phyloP scores from a whole-genome alignment of 2,329 filamentous ascomycete species.

The Aspergillus intermedius region DNA sequence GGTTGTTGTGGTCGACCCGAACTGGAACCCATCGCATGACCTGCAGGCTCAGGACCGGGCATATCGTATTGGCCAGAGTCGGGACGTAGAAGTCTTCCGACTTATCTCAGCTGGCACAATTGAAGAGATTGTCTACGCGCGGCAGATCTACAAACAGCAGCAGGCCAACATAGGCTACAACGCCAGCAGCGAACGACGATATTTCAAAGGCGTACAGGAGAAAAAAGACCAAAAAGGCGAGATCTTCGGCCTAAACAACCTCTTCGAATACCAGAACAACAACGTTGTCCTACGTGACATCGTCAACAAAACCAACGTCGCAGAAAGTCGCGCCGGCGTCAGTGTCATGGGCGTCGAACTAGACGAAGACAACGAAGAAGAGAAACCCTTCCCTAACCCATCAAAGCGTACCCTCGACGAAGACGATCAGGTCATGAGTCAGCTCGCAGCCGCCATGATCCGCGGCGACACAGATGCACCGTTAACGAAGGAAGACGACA shows the following conservation, averaged over 20 bases:
- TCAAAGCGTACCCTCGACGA: conserved; percentile 40
- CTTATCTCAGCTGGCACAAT: conserved; percentile 87
- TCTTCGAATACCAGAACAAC: conserved; percentile 75
- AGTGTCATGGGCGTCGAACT: conserved; percentile 70
- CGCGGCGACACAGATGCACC: conserved; percentile 34
- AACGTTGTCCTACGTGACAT: conserved; percentile 85
- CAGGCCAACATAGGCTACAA: conserved; percentile 97
- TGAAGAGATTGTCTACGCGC: conserved; percentile 93
- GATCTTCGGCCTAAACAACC: conserved; percentile 82
- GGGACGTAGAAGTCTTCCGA: conserved; percentile 92
- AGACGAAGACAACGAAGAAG: conserved; percentile 52
- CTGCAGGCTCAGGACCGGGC: conserved; percentile 93
- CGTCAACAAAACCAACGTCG: conserved; percentile 96
- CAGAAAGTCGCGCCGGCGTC: conserved; percentile 82
- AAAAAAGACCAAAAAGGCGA: conserved; percentile 78
- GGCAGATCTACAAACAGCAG: conserved; percentile 98
- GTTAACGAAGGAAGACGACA: conserved; percentile 14
- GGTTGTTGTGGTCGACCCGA: conserved; percentile 92
- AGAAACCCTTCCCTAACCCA: conserved; percentile 14
- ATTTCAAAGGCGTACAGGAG: conserved; percentile 92
- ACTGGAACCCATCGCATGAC: conserved; percentile 95
- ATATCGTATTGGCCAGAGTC: conserved; percentile 86
- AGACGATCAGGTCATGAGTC: conserved; percentile 63
- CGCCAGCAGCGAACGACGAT: conserved; percentile 82
- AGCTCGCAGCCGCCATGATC: conserved; percentile 58